Evolutionary conservation across 805 yeast species (phyloP).

Genomic region (Maudiozyma barnettii): DNA sequence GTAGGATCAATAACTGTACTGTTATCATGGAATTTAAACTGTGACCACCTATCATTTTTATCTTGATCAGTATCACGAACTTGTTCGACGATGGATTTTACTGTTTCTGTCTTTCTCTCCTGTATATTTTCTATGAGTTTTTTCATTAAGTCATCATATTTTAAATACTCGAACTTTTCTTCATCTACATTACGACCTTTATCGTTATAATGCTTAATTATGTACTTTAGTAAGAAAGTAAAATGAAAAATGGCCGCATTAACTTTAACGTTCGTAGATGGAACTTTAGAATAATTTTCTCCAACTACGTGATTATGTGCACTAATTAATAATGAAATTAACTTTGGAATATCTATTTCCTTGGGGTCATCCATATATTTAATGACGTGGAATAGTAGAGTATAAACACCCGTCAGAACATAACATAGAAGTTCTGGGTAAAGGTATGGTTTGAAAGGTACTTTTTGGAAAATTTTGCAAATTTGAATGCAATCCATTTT

Average conservation of each 20-base stretch:
- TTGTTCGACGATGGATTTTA: conserved; percentile 5
- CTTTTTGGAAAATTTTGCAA: conserved; percentile 12
- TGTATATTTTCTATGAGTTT: conserved; percentile 9
- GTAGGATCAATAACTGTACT: not conserved
- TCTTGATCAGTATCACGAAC: not conserved
- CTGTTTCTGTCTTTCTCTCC: conserved; percentile 11
- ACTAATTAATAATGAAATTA: conserved; percentile 9
- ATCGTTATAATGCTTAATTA: conserved; percentile 8
- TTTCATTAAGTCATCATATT: conserved; percentile 8
- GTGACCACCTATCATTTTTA: not conserved
- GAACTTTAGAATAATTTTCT: conserved; percentile 9
- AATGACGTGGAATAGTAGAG: conserved; percentile 13
- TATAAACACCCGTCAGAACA: conserved; percentile 18
- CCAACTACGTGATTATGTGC: conserved; percentile 14
- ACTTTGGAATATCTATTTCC: conserved; percentile 5
- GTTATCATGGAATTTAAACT: not conserved
- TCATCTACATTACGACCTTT: not conserved
- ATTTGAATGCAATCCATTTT: conserved; percentile 11
- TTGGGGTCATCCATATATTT: conserved; percentile 13
- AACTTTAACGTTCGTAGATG: conserved; percentile 20
- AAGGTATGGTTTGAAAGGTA: conserved; percentile 16
- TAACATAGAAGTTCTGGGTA: conserved; percentile 17
- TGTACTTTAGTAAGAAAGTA: conserved; percentile 15
- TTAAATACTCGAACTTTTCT: conserved; percentile 3
- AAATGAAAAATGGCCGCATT: conserved; percentile 17